Conservation (phyloP, 1,284 basidiomycete genomes). For the Trametes hirsuta region DNA sequence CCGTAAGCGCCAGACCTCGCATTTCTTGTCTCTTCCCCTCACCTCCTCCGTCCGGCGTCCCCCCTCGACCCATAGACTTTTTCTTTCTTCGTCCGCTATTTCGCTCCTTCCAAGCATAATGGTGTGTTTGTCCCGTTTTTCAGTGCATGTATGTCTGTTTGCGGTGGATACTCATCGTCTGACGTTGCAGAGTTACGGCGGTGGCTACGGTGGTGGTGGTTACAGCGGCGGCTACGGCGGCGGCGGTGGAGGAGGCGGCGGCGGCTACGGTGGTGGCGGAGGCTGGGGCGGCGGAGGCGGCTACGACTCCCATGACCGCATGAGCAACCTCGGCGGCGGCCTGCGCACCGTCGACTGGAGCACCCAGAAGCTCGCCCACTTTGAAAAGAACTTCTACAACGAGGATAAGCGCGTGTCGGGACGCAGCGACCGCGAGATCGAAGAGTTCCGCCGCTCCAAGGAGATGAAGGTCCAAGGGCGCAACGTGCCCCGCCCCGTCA, state of each 20-base stretch:
- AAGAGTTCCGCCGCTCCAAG: conserved; percentile 83
- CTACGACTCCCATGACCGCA: conserved; percentile 70
- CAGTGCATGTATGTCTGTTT: neutral
- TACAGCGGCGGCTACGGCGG: conserved; percentile 35
- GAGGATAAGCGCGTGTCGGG: conserved; percentile 88
- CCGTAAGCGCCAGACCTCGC: conserved; percentile 6
- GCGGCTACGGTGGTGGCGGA: conserved; percentile 46
- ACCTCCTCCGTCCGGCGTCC: conserved; percentile 15
- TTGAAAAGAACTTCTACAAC: conserved; percentile 97
- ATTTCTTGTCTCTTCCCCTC: conserved; percentile 13
- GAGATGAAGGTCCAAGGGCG: conserved; percentile 95
- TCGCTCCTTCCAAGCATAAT: conserved; percentile 32
- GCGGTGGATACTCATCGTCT: neutral
- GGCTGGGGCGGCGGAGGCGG: conserved; percentile 58
- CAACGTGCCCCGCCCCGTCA: conserved; percentile 88
- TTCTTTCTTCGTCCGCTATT: conserved; percentile 1
- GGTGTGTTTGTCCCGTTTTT: conserved; percentile 31
- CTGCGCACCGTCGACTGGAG: conserved; percentile 89
- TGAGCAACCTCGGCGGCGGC: conserved; percentile 84
- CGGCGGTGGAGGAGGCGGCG: conserved; percentile 27
- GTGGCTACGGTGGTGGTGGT: conserved; percentile 35
- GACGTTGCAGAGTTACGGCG: conserved; percentile 40
- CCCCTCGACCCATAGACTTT: conserved; percentile 14
- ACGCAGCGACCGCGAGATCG: conserved; percentile 84
- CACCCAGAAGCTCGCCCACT: conserved; percentile 72